Base-by-base conservation (phyloP, 2,329 filamentous ascomycete species). In the Colletotrichum destructivum region DNA sequence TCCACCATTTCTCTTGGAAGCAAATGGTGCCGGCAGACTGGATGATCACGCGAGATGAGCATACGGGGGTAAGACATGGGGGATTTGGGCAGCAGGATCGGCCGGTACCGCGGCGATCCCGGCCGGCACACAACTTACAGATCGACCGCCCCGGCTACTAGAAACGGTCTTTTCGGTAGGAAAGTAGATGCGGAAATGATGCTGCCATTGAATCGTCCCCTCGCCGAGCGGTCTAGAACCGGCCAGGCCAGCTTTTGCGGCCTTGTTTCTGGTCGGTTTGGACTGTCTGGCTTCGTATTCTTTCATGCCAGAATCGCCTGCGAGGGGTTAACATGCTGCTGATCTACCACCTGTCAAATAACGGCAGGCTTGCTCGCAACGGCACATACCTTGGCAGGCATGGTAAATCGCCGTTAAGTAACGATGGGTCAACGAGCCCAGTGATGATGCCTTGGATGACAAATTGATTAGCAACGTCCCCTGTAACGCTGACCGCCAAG, bases 1-100 rank as follows among this genome's bases (percentile, higher is more conserved):
- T 85, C 87, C 92, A 98, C 90, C 91, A 95, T 73, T 89, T 91
- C 11, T 87, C 83, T 72, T 92, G 88, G 71, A 96, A 88, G 77
- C 93, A 97, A 71, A 98, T 95, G 0, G 95, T 97, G 11, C 96
- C 96, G 26, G 90, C 96, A 51, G 84, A 83, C 90, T 92, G 62
- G 18, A 66, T 49, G 18, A 62, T 60, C n/a, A 69, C 52, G 38
- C 35, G 66, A 42, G 70, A 75, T 74, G 54, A 74, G 49, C 42
- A 63, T n/a, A 46, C n/a, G 18, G 49, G 16, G 38, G 6, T 16
- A 55, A 35, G 2, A 59, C 18, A 23, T 16, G 35, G 40, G 55
- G 40, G 40, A 44, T 54, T 66, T 61, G 56, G 56, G 26, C 62
- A 72, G 42, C 67, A 66, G 66, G 66, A 71, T 72, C 67, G 66